Base-by-base conservation (phyloP, 768 basidiomycete species). In the Melanogaster broomeanus region DNA sequence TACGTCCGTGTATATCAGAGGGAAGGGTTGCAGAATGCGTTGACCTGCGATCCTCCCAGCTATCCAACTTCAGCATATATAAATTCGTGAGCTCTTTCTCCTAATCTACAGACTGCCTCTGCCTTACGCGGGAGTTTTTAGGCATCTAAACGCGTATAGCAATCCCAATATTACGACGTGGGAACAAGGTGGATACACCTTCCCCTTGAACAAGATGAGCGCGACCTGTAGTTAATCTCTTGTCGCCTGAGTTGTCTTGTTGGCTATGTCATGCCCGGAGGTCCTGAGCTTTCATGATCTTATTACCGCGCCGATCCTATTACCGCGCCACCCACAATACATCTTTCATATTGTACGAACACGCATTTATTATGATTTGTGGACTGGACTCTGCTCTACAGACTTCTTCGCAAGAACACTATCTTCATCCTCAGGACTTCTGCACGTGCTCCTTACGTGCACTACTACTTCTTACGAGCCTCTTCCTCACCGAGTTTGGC, bases 1-100 rank as follows among this genome's bases (percentile, higher is more conserved):
- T 98, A 97, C 60, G 80, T 99, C 21, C 84, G 93, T 33, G 79
- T 95, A 45, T 92, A 93, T 59, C 94, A 97, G 72, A 82, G 87
- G 31, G 65, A 82, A 19, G 93, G 87, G 9, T 64, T 81, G n/a
- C 64, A 81, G 57, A 75, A 86, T 48, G 85, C 81, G 10, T 60
- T 92, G 31, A 85, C 87, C 1, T 99, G 96, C 67, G 78, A 91
- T 66, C 96, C 96, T 9, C 72, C 82, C 2, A 77, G 74, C 42
- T 75, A 80, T 51, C 96, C 96, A 0, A 99, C 96, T 2, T 66
- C 82, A 16, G 72, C 84, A 50, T 99, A 98, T 63, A 92, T 92
- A 57, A 72, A 79, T 34, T 74, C 69, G 89, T 86, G 59, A 33
- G 77, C 9, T 65, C 31, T 42, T 28, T 37, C 42, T 37, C 48